These are phyloP conservation scores for Allium fistulosum DNA, from an alignment of 106 monocot genomes.

Conservation along the genomic window DNA sequence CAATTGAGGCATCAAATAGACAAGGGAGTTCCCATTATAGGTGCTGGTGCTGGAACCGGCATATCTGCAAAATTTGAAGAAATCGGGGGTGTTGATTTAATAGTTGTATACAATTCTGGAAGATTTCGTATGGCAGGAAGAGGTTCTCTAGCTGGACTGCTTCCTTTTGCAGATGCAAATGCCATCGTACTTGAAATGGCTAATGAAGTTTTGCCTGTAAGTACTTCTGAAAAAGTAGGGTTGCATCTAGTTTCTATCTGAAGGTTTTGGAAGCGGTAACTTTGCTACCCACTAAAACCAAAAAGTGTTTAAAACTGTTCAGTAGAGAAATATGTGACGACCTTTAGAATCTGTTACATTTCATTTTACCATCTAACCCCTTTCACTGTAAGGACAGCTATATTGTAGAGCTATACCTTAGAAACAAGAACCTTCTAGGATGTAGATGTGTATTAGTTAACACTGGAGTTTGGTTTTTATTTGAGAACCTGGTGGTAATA, in stretches of 20 bases:
- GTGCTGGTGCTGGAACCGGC: constrained; percentile 95
- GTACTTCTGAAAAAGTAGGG: constrained; percentile 5
- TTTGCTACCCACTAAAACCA: too few relatives aligned
- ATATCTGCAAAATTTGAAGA: constrained; percentile 99
- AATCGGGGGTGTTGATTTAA: constrained; percentile 86
- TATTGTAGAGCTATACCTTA: too few relatives aligned
- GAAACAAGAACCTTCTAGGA: too few relatives aligned
- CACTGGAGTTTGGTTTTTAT: too few relatives aligned
- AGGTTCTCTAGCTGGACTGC: constrained; percentile 89
- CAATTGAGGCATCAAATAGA: constrained; percentile 62
- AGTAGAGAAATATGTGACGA: too few relatives aligned
- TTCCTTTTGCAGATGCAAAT: constrained; percentile 99
- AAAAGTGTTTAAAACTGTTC: too few relatives aligned
- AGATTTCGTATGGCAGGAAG: constrained; percentile 95
- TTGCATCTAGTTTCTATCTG: not conserved
- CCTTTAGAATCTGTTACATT: too few relatives aligned
- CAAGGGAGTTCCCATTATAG: constrained; percentile 66
- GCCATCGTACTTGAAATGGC: constrained; percentile 95
- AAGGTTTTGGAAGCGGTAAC: not conserved
- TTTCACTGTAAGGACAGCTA: too few relatives aligned
- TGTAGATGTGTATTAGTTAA: too few relatives aligned
- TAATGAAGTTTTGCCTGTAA: constrained; percentile 91
- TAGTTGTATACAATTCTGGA: constrained; percentile 89
- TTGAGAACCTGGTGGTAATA: too few relatives aligned
- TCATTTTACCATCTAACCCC: too few relatives aligned